A percentile compares a stretch with the other conserved stretches of the same genome.
These are phyloP conservation scores for Annona squamosa DNA, from an alignment of 164 flowering plant species.

Conservation along the genomic window DNA sequence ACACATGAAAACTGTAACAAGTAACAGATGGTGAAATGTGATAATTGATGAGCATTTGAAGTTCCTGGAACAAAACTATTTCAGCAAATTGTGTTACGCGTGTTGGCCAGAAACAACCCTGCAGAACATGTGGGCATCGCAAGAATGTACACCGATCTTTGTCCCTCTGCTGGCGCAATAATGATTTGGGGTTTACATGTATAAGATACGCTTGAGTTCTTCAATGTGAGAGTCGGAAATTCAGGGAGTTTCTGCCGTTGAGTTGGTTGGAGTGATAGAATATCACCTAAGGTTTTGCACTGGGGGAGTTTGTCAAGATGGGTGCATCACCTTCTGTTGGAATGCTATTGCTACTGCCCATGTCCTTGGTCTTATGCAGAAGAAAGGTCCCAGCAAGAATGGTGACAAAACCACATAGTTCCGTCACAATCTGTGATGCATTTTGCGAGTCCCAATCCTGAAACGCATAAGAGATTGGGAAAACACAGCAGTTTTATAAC, in stretches of 20 bases:
- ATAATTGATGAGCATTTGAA: background rate
- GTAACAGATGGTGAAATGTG: background rate
- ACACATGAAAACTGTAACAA: background rate
- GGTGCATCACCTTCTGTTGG: background rate
- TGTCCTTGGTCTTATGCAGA: slow-evolving; percentile 69
- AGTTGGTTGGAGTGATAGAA: background rate
- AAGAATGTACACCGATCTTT: background rate
- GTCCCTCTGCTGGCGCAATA: background rate
- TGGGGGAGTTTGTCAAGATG: background rate
- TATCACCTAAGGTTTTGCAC: background rate
- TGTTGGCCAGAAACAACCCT: background rate
- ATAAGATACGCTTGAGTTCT: too few relatives aligned
- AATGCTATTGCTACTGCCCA: slow-evolving; percentile 30
- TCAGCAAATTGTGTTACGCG: background rate
- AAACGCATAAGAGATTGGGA: slow-evolving; percentile 1
- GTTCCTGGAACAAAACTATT: background rate
- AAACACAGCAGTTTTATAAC: background rate
- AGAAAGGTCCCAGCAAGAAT: slow-evolving; percentile 69
- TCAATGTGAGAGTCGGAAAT: background rate
- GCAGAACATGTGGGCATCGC: background rate
- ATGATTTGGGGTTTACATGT: too few relatives aligned
- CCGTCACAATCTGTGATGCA: slow-evolving; percentile 55
- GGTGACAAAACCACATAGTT: slow-evolving; percentile 65
- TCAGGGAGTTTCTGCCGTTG: background rate
- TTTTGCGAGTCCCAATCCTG: slow-evolving; percentile 72